Conservation (phyloP, 2,329 filamentous ascomycete genomes). For the Monilinia fructigena region DNA sequence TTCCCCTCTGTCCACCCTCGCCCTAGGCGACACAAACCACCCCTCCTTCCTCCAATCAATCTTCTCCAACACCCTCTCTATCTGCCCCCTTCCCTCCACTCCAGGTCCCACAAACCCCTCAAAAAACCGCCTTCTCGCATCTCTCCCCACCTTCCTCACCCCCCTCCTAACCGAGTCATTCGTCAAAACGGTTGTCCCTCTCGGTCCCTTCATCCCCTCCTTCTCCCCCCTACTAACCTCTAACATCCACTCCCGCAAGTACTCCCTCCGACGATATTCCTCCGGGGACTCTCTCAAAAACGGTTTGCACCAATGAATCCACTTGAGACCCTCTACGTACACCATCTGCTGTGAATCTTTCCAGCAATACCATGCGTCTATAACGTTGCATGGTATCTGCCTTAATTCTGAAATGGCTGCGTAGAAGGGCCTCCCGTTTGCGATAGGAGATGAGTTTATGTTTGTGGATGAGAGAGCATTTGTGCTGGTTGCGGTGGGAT, state of each 20-base stretch:
- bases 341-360: not conserved
- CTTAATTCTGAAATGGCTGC: not conserved
- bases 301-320: not conserved
- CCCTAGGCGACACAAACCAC: constrained; percentile 8
- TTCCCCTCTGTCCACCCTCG: not conserved
- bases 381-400: not conserved
- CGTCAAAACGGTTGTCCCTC: not conserved
- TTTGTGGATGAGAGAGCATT: not conserved
- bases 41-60: constrained; percentile 16
- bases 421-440: not conserved
- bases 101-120: not conserved
- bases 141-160: not conserved
- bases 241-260: not conserved
- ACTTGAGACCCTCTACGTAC: not conserved
- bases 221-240: not conserved
- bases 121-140: constrained; percentile 9
- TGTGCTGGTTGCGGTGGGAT: not conserved
- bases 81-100: not conserved
- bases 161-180: not conserved
- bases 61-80: not conserved
- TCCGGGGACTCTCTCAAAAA: not conserved
- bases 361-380: not conserved
- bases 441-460: not conserved
- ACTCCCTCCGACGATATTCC: constrained; percentile 2
- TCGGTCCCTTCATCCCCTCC: not conserved